A percentile compares a stretch with the other conserved stretches of the same genome.
These are phyloP conservation scores for Candida anglica DNA, from an alignment of 805 yeast species.

Conservation along the genomic window DNA sequence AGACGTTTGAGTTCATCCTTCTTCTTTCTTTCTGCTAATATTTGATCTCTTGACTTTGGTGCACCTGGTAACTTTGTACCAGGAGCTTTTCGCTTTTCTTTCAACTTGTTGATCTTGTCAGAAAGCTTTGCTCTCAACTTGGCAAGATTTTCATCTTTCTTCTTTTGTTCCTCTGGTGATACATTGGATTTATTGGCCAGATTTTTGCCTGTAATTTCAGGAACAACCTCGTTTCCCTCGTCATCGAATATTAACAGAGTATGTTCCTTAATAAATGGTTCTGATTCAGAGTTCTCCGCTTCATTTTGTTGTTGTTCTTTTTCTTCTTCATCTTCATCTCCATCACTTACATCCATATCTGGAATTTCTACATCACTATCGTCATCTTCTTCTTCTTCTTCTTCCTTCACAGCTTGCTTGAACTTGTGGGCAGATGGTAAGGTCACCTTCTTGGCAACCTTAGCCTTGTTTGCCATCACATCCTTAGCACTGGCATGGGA, in stretches of 20 bases:
- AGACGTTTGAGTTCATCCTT: conserved; percentile 44
- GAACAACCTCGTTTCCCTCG: conserved; percentile 35
- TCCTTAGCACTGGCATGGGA: conserved; percentile 55
- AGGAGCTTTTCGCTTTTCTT: conserved; percentile 86
- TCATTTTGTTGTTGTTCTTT: too few species aligned
- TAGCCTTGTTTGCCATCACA: conserved; percentile 51
- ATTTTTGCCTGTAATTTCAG: conserved; percentile 5
- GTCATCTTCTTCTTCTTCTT: conserved; percentile 7
- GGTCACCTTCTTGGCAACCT: conserved; percentile 47
- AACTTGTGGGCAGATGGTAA: conserved; percentile 32
- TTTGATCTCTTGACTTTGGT: conserved; percentile 78
- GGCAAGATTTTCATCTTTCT: conserved; percentile 51
- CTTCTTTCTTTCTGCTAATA: conserved; percentile 58
- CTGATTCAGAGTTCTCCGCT: conserved; percentile 4
- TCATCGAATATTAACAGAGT: conserved; percentile 60
- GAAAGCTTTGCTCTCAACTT: conserved; percentile 78
- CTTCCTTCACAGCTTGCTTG: conserved; percentile 15
- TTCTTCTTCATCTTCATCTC: conserved; percentile 9
- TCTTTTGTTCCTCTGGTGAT: conserved; percentile 47
- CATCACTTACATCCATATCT: conserved; percentile 7
- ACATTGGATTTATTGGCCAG: conserved; percentile 18
- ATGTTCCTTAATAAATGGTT: conserved; percentile 9
- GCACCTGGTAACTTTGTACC: conserved; percentile 81
- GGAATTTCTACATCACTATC: conserved; percentile 11
- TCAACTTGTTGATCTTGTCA: conserved; percentile 61